Conservation (phyloP, 345 rosid species). For the Eutrema heterophyllum region DNA sequence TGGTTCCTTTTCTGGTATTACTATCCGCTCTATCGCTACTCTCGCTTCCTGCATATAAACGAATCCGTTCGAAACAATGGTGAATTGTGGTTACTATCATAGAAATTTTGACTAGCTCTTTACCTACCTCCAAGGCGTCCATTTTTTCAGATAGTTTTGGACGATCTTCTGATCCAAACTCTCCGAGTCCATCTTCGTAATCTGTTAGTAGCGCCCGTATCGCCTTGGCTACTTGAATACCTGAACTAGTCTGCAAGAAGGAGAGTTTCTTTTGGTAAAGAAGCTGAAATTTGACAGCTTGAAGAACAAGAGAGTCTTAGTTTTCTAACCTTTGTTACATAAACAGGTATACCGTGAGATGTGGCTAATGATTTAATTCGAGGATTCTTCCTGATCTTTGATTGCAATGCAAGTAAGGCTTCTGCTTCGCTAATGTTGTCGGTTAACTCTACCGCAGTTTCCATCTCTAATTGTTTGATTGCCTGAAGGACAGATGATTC, state of each 20-base stretch:
- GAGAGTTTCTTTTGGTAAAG: not conserved
- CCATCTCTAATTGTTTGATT: conserved; percentile 61
- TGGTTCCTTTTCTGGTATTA: conserved; percentile 62
- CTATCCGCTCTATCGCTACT: conserved; percentile 69
- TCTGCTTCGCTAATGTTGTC: conserved; percentile 77
- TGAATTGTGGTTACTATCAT: not conserved
- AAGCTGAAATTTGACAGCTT: not conserved
- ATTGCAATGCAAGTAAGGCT: conserved; percentile 74
- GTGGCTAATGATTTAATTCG: conserved; percentile 66
- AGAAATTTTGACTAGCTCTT: not conserved
- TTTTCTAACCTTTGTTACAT: conserved; percentile 57
- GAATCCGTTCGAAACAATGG: not conserved
- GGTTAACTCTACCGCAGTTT: conserved; percentile 44
- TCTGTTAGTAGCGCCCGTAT: conserved; percentile 47
- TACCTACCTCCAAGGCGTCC: conserved; percentile 75
- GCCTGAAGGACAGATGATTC: conserved; percentile 66
- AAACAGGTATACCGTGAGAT: conserved; percentile 64
- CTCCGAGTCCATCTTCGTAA: conserved; percentile 42
- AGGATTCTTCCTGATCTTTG: conserved; percentile 81
- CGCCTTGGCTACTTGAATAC: conserved; percentile 69
- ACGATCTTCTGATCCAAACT: conserved; percentile 44
- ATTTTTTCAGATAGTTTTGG: conserved; percentile 53
- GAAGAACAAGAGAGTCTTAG: not conserved
- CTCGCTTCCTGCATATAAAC: conserved; percentile 61
- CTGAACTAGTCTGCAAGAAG: conserved; percentile 66